Evolutionary conservation across 257 asterid species (phyloP), one percentile per base, ranked within the genome.

Genomic region (Primulina huaijiensis): DNA sequence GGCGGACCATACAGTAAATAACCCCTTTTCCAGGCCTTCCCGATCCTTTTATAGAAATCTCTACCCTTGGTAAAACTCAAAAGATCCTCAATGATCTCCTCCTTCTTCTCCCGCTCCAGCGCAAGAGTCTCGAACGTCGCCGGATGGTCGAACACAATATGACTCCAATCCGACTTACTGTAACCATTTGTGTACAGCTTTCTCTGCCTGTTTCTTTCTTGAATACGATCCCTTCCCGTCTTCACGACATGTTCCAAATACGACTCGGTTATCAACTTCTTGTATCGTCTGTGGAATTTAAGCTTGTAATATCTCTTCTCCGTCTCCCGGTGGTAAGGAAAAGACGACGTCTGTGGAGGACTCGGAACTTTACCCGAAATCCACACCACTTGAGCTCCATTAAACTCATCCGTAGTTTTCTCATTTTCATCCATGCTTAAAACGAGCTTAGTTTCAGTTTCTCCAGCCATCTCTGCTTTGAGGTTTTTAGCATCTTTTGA

Each of bases 401-500:
- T 20, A 62, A 77, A 87, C 70, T 69, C 80, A 7, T 79, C 87
- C 1, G 60, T 71, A 0, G 75, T 75, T 20, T 52, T 76, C 79
- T 85, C 82, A 23, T 83, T 5, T 31, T 82, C 86, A 40, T 87
- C 85, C 86, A 83, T 81, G 82, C 79, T 84, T 52, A 87, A 62
- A 60, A 83, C 67, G 1, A 85, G 73, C 79, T 80, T 79, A 50
- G 69, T 70, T 16, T 62, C 74, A 2, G 70, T 65, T n/a, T 79
- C 82, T 34, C 11, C 62, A 2, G 69, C 25, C 76, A 60, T 78
- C 78, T 85, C 87, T 2, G 90, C 89, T 74, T 83, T 85, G 74
- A 87, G 81, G 10, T 68, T 72, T 62, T 78, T 79, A 33, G 83
- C 85, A 0, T 72, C 72, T 12, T 78, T 70, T 0, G 71, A 78